phyloP scores from a whole-genome alignment of 2,329 filamentous ascomycete species.

The Pseudocercospora cruenta region DNA sequence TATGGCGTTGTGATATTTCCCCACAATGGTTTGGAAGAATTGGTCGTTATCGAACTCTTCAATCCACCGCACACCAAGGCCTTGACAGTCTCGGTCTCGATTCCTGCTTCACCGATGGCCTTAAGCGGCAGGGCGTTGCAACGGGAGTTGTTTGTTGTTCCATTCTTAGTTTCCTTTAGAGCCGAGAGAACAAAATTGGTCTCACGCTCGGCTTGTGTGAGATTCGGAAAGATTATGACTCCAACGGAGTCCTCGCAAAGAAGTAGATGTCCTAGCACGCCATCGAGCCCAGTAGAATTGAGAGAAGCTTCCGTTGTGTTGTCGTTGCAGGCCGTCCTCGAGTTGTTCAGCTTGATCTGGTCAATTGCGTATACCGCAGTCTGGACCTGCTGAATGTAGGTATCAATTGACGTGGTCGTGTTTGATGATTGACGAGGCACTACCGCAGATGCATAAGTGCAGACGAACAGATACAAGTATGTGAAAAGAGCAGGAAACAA shows the following conservation, averaged over 20 bases:
- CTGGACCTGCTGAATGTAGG: not conserved
- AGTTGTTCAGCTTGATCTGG: not conserved
- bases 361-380: not conserved
- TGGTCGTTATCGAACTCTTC: not conserved
- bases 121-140: not conserved
- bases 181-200: not conserved
- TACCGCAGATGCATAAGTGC: not conserved
- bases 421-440: not conserved
- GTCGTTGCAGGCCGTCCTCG: not conserved
- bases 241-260: conserved; percentile 6
- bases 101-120: conserved; percentile 2
- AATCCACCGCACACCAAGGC: not conserved
- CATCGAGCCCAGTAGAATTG: not conserved
- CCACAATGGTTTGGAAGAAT: not conserved
- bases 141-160: not conserved
- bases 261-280: not conserved
- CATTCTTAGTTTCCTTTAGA: not conserved
- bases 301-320: not conserved
- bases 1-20: not conserved
- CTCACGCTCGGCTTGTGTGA: conserved; percentile 1
- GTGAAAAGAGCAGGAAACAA: not conserved
- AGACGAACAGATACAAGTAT: not conserved
- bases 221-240: conserved; percentile 9
- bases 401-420: not conserved
- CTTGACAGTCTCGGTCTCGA: not conserved